Percentiles rank a stretch among this genome's conserved stretches.
Evolutionary conservation across 345 rosid genomes (phyloP).

Genomic region (Camelina neglecta): DNA sequence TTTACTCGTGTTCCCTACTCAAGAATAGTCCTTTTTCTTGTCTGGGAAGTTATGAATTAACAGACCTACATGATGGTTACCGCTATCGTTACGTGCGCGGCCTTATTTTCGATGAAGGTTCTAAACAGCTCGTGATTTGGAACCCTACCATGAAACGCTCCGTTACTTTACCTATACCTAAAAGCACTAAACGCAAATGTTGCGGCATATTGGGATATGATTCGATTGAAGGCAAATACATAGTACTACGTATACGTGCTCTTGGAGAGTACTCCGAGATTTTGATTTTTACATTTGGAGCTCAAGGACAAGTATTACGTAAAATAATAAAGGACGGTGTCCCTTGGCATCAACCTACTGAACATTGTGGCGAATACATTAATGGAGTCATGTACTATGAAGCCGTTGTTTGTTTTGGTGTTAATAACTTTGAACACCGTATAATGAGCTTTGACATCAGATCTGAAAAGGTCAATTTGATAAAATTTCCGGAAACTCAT

Average conservation of each 20-base stretch:
- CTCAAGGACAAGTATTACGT: neutral
- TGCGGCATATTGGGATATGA: conserved; percentile 7
- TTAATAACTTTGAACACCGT: neutral
- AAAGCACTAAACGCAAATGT: neutral
- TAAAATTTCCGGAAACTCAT: neutral
- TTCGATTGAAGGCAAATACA: neutral
- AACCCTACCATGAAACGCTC: neutral
- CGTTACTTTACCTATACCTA: neutral
- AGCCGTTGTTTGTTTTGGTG: neutral
- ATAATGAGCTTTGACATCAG: conserved; percentile 17
- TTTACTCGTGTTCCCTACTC: neutral
- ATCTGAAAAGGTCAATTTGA: conserved; percentile 2
- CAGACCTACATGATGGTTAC: neutral
- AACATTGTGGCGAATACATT: neutral
- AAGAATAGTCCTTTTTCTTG: neutral
- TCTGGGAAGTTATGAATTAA: neutral
- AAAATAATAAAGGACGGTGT: neutral
- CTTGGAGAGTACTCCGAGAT: neutral
- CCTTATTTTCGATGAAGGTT: neutral
- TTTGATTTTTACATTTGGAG: conserved; percentile 15
- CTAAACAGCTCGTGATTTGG: neutral
- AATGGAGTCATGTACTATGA: conserved; percentile 1
- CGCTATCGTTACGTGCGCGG: neutral
- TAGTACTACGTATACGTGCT: neutral
- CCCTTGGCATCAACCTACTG: neutral